These are phyloP conservation scores for Xylariaceae sp. DNA, from an alignment of 2,329 filamentous ascomycete species.

Conservation along the genomic window DNA sequence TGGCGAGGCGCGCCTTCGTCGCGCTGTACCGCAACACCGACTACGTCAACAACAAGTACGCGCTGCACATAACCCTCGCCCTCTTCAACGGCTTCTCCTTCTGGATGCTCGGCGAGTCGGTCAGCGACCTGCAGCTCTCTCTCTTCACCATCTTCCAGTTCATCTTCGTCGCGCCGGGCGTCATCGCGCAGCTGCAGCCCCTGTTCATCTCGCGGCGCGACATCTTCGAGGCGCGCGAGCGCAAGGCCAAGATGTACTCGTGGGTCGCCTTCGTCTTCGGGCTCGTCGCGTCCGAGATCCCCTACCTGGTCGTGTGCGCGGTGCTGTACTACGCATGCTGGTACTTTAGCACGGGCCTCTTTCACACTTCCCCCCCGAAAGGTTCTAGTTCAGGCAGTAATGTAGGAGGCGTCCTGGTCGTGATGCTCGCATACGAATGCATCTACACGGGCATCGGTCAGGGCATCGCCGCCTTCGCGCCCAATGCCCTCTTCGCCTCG, in stretches of 20 bases:
- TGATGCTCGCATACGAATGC: no score
- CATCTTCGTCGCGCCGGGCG: slow-evolving; percentile 65
- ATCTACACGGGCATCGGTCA: no score
- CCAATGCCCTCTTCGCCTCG: no score
- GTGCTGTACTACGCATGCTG: no score
- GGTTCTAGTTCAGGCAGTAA: no score
- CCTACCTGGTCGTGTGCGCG: no score
- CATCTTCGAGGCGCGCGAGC: slow-evolving; percentile 67
- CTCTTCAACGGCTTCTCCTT: slow-evolving; percentile 70
- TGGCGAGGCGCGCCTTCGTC: slow-evolving; percentile 53
- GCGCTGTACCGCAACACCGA: slow-evolving; percentile 62
- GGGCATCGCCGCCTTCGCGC: no score
- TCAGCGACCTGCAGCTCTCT: slow-evolving; percentile 62
- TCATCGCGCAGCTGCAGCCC: slow-evolving; percentile 74
- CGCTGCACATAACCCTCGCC: slow-evolving; percentile 56
- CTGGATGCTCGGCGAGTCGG: slow-evolving; percentile 52
- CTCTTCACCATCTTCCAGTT: slow-evolving; percentile 75
- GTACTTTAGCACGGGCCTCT: no score
- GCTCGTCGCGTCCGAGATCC: no score
- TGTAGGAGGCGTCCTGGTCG: no score
- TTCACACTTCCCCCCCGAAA: no score
- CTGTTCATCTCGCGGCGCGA: slow-evolving; percentile 60
- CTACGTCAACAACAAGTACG: slow-evolving; percentile 58
- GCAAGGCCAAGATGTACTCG: slow-evolving; percentile 73
- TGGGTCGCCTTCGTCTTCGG: slow-evolving; percentile 68